Percentiles rank a stretch among this genome's conserved stretches.
Evolutionary conservation across 2,329 filamentous ascomycete species (phyloP).

Genomic region (Apiospora malaysiana): DNA sequence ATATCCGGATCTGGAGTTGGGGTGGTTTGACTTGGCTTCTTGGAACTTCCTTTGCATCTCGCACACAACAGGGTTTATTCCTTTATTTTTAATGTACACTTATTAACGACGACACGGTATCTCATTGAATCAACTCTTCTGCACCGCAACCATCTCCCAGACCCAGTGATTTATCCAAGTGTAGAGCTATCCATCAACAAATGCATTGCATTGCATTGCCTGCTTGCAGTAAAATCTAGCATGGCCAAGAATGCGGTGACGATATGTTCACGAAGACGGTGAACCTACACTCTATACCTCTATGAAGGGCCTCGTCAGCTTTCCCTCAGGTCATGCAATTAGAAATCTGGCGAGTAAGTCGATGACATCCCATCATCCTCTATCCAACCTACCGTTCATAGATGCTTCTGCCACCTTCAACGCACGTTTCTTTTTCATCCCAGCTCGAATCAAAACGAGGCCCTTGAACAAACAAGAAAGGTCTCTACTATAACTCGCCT

Average conservation of each 20-base stretch:
- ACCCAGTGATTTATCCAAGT: not conserved
- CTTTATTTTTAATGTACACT: constrained; percentile 21
- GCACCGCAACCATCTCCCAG: not conserved
- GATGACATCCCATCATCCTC: not conserved
- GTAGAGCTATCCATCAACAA: not conserved
- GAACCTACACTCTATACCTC: constrained; percentile 1
- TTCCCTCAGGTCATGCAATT: too few species aligned
- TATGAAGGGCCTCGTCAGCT: not conserved
- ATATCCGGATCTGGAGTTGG: constrained; percentile 18
- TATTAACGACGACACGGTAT: constrained; percentile 20
- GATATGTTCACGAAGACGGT: not conserved
- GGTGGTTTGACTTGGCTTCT: constrained; percentile 5
- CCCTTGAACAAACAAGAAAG: not conserved
- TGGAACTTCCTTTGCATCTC: not conserved
- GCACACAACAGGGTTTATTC: not conserved
- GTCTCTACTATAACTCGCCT: not conserved
- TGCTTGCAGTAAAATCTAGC: not conserved
- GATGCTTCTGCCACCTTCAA: not conserved
- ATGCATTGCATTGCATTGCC: not conserved
- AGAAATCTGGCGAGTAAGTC: not conserved
- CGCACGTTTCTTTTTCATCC: not conserved
- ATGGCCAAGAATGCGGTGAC: not conserved
- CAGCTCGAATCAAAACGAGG: not conserved
- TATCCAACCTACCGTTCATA: not conserved
- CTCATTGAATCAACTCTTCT: not conserved